These are phyloP conservation scores for Ophiocordyceps camponoti-saundersi DNA, from an alignment of 2,329 filamentous ascomycete species.

Conservation along the genomic window DNA sequence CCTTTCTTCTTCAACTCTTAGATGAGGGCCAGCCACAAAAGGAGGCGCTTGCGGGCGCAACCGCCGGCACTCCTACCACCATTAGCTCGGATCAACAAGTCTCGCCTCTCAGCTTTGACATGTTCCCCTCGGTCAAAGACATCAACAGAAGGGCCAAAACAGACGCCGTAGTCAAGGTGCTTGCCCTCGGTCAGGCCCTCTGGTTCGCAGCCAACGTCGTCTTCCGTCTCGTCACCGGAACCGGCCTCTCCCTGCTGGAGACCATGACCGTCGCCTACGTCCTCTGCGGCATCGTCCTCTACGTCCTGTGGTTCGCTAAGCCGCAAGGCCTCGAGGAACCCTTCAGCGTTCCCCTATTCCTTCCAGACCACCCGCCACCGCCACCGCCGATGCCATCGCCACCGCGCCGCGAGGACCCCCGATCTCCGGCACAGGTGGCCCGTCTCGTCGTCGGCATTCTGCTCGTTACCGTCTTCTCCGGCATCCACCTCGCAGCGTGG, in stretches of 20 bases:
- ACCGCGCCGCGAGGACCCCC: background rate
- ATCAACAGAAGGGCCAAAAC: background rate
- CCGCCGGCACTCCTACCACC: too few species aligned
- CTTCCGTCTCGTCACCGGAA: background rate
- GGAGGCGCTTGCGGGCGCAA: too few species aligned
- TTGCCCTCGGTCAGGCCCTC: background rate
- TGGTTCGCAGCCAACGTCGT: background rate
- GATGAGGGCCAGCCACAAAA: background rate
- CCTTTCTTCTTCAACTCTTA: background rate
- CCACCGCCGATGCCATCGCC: background rate
- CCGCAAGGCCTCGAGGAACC: background rate
- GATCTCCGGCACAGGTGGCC: background rate
- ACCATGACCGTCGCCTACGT: background rate
- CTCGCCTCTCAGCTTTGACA: background rate
- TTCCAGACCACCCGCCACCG: background rate
- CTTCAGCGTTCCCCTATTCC: background rate
- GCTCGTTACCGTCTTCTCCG: background rate
- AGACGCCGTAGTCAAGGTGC: background rate
- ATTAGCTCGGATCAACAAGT: background rate
- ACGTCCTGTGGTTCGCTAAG: background rate
- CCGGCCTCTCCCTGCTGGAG: background rate
- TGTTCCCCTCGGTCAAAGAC: background rate
- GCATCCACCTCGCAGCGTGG: background rate
- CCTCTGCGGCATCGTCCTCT: background rate
- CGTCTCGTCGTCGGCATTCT: background rate